These are phyloP conservation scores for Patellaria atrata DNA, from an alignment of 495 filamentous ascomycete species.

Conservation along the genomic window DNA sequence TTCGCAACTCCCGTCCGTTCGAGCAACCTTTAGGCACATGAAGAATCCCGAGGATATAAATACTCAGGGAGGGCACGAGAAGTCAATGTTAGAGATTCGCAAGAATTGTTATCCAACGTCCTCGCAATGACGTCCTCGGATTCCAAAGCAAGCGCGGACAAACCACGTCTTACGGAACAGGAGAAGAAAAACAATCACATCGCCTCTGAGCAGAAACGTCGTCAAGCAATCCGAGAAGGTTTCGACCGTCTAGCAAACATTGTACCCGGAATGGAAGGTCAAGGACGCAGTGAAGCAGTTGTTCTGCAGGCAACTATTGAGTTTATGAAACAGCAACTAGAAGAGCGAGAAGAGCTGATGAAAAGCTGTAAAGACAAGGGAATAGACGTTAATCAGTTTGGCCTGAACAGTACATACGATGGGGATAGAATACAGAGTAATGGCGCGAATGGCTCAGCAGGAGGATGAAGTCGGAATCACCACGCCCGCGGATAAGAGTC, in stretches of 20 bases:
- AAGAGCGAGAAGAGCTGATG: slow-evolving; percentile 46
- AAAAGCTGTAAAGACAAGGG: no score
- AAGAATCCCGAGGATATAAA: no score
- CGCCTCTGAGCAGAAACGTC: slow-evolving; percentile 76
- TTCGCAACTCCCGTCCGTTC: no score
- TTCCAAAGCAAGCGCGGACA: slow-evolving; percentile 30
- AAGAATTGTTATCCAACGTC: not conserved
- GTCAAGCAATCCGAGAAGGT: slow-evolving; percentile 71
- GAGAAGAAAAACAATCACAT: slow-evolving; percentile 92
- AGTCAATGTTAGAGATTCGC: not conserved
- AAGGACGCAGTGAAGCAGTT: slow-evolving; percentile 71
- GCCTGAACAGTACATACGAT: no score
- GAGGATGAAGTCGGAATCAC: no score
- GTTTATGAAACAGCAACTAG: slow-evolving; percentile 51
- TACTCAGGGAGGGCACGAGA: no score
- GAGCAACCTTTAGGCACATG: no score
- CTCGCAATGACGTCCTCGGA: not conserved
- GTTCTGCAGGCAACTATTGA: slow-evolving; percentile 66
- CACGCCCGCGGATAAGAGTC: no score
- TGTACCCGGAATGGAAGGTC: slow-evolving; percentile 70
- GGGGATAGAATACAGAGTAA: no score
- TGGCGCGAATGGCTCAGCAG: no score
- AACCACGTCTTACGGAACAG: slow-evolving; percentile 66
- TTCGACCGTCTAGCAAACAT: slow-evolving; percentile 73
- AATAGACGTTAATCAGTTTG: no score